phyloP scores from a whole-genome alignment of 208 protist genomes.

The Wallacemonas rigidus region DNA sequence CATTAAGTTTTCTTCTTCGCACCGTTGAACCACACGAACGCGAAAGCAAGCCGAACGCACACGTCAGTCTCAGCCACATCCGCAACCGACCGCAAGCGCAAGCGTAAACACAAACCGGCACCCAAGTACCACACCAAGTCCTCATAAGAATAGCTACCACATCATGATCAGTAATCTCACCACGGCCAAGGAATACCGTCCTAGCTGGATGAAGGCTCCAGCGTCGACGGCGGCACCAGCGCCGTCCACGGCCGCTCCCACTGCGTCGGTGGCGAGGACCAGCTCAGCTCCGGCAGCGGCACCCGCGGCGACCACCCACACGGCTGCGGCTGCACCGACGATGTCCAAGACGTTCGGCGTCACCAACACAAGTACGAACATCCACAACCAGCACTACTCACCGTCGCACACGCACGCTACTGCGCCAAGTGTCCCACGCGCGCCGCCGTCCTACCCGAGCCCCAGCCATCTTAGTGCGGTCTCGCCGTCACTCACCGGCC shows the following conservation, averaged over 20 bases:
- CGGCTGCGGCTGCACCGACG: not conserved
- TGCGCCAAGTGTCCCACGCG: not conserved
- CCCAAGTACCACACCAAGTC: too few relatives aligned
- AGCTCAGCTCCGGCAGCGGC: not conserved
- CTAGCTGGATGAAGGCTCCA: constrained; percentile 22
- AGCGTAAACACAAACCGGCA: too few relatives aligned
- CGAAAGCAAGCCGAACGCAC: too few relatives aligned
- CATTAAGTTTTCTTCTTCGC: too few relatives aligned
- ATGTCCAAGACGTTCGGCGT: constrained; percentile 6
- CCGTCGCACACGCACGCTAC: constrained; percentile 16
- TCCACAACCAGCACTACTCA: constrained; percentile 20
- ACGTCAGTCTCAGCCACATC: too few relatives aligned
- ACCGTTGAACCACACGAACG: too few relatives aligned
- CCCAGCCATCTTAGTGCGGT: constrained; percentile 13
- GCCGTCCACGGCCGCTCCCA: not conserved
- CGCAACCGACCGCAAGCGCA: too few relatives aligned
- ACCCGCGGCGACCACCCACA: not conserved
- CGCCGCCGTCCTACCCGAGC: constrained; percentile 22
- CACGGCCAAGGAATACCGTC: constrained; percentile 39
- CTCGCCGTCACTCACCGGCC: constrained; percentile 18
- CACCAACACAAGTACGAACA: constrained; percentile 20
- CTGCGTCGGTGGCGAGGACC: not conserved
- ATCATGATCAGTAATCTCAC: constrained; percentile 11
- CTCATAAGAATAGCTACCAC: not conserved
- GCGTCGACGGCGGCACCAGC: constrained; percentile 16